A percentile compares a stretch with the other conserved stretches of the same genome.
These are phyloP conservation scores for Colletotrichum sp. DNA, from an alignment of 2,329 filamentous ascomycete species.

Conservation along the genomic window DNA sequence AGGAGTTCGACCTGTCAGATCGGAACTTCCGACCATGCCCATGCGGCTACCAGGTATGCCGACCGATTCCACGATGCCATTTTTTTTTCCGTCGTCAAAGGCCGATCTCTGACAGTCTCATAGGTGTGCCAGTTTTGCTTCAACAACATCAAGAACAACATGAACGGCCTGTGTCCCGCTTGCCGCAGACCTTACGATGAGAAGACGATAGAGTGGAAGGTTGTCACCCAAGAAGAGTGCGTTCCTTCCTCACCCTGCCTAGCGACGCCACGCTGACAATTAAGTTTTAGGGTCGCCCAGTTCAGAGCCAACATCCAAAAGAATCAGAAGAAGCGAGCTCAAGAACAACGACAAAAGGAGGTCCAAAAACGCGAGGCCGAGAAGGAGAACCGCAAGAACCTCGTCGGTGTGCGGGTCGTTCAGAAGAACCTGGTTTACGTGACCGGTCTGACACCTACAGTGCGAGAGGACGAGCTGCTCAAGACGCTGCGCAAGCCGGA, in stretches of 20 bases:
- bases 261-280: constrained; percentile 25
- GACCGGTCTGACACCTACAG: constrained; percentile 88
- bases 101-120: constrained; percentile 4
- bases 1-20: constrained; percentile 98
- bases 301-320: constrained; percentile 82
- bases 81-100: neutral
- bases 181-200: constrained; percentile 96
- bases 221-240: constrained; percentile 93
- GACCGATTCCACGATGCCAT: neutral
- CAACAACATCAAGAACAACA: constrained; percentile 98
- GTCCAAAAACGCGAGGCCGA: constrained; percentile 96
- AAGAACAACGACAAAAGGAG: constrained; percentile 86
- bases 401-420: constrained; percentile 92
- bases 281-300: constrained; percentile 63
- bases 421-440: constrained; percentile 99
- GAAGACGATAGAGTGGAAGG: constrained; percentile 95
- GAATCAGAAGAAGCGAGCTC: constrained; percentile 90
- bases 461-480: constrained; percentile 89
- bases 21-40: constrained; percentile 96
- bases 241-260: constrained; percentile 35
- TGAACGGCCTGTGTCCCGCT: constrained; percentile 97
- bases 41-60: constrained; percentile 91
- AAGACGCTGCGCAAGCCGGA: constrained; percentile 88
- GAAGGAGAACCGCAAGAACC: constrained; percentile 91
- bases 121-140: constrained; percentile 99